Base-by-base conservation (phyloP, 192 early-diverging fungal genomes). In the Borealophlyctis nickersoniae region DNA sequence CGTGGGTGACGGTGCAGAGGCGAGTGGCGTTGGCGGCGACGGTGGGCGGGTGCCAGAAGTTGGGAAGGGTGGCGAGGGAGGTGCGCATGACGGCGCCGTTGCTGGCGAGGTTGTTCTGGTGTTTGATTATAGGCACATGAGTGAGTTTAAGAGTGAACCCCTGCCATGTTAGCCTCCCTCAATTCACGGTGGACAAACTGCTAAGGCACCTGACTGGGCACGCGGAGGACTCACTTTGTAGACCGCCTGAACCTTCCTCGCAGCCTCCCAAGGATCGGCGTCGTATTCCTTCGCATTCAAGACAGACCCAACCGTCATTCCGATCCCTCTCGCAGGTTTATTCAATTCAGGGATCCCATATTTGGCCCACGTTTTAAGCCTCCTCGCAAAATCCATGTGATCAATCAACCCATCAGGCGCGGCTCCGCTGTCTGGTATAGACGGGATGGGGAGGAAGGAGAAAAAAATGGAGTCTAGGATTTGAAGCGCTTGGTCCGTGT, bases 401-500 rank as follows among this genome's bases (percentile, higher is more conserved):
- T 84, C 72, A 19, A 89, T 77, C 4, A n/a, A n/a, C n/a, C n/a
- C n/a, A n/a, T n/a, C n/a, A n/a, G n/a, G n/a, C n/a, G 63, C 30
- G 16, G 27, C 2, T 0, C 79, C 86, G 65, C 76, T 69, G n/a
- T 58, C 49, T 16, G n/a, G n/a, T n/a, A n/a, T n/a, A n/a, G n/a
- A n/a, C n/a, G n/a, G n/a, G n/a, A n/a, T n/a, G n/a, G 71, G 65
- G 24, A 81, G 60, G 32, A 88, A 55, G 30, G 81, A 73, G 49
- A 85, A 71, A n/a, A n/a, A n/a, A n/a, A n/a, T n/a, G n/a, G n/a
- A n/a, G n/a, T n/a, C n/a, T 7, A 84, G 62, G 2, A 89, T 26
- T 14, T 88, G 66, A 23, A 89, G 51, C 33, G 75, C 64, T 56
- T 89, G 87, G 56, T 89, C 87, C 36, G 79, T 73, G 65, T 81